Conservation (phyloP, 495 filamentous ascomycete species). For the Choiromyces venosus region DNA sequence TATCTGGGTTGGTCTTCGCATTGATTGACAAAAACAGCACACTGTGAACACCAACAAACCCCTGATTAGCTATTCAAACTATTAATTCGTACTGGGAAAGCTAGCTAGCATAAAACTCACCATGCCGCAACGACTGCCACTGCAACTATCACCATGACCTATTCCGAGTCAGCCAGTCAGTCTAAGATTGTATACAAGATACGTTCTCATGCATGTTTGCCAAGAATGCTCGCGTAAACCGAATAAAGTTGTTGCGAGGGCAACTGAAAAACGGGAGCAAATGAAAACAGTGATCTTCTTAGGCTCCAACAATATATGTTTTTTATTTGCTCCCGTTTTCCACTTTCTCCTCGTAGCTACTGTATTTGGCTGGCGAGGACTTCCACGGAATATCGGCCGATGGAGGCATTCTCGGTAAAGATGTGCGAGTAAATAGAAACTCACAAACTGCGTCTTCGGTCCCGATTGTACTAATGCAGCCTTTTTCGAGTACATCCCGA, state of each 20-base stretch:
- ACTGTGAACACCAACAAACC: background rate
- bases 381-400: background rate
- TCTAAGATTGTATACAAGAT: background rate
- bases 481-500: conserved; percentile 73
- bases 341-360: background rate
- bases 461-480: conserved; percentile 85
- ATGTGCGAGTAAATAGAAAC: conserved; percentile 33
- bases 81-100: background rate
- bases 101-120: background rate
- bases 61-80: background rate
- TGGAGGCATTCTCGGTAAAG: background rate
- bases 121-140: background rate
- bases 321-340: background rate
- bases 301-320: background rate
- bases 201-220: background rate
- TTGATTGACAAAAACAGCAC: background rate
- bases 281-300: background rate
- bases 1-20: background rate
- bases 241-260: background rate
- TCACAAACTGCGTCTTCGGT: conserved; percentile 80
- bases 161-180: background rate
- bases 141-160: background rate
- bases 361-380: background rate
- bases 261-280: background rate
- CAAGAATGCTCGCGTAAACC: background rate